Evolutionary conservation across 768 basidiomycete species (phyloP).

Genomic region (Pleurotus salmoneostramineus): DNA sequence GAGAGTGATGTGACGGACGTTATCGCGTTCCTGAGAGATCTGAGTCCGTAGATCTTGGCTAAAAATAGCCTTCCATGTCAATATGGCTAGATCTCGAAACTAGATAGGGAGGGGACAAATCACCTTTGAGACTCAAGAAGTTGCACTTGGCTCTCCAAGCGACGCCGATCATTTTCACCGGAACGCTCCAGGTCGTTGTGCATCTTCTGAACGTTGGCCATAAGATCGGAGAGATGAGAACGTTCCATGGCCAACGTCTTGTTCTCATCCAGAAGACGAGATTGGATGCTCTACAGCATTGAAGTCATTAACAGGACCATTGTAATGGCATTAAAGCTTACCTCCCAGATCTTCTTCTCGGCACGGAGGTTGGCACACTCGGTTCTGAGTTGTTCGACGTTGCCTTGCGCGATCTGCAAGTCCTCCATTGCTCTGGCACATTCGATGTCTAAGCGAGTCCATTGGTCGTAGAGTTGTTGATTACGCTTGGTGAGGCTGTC

Average conservation of each 20-base stretch:
- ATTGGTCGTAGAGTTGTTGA: constrained; percentile 69
- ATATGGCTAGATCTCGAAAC: background rate
- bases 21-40: constrained; percentile 71
- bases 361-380: constrained; percentile 87
- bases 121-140: constrained; percentile 78
- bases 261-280: constrained; percentile 83
- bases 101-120: constrained; percentile 1
- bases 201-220: constrained; percentile 88
- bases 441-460: constrained; percentile 72
- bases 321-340: constrained; percentile 23
- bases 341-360: constrained; percentile 94
- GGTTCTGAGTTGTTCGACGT: constrained; percentile 75
- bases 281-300: constrained; percentile 61
- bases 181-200: constrained; percentile 84
- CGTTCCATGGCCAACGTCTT: constrained; percentile 75
- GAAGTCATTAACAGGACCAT: constrained; percentile 9
- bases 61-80: background rate
- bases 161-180: constrained; percentile 75
- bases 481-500: constrained; percentile 67
- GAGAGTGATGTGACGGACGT: constrained; percentile 64
- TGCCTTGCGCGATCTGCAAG: constrained; percentile 50
- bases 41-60: constrained; percentile 76
- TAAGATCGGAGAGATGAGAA: constrained; percentile 81
- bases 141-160: constrained; percentile 77
- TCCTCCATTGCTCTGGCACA: constrained; percentile 68